phyloP scores from a whole-genome alignment of 1,284 basidiomycete species.

The Boletus semigastroideus region DNA sequence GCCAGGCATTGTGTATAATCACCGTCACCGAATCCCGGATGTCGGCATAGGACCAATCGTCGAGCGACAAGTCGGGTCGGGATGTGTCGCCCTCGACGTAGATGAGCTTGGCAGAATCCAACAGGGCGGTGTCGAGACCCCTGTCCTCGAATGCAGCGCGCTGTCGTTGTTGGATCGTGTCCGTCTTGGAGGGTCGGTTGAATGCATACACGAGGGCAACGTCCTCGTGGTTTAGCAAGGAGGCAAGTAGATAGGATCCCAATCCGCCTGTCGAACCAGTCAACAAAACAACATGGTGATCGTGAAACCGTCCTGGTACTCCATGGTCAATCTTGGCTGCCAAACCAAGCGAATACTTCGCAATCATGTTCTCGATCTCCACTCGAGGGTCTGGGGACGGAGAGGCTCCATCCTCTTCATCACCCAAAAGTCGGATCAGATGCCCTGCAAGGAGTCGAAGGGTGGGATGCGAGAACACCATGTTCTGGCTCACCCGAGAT shows the following conservation, averaged over 20 bases:
- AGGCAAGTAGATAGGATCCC: background rate
- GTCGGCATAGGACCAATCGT: too few relatives aligned
- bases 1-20: slow-evolving; percentile 12
- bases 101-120: too few relatives aligned
- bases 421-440: background rate
- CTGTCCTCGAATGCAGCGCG: too few relatives aligned
- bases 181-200: background rate
- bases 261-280: background rate
- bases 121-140: too few relatives aligned
- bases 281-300: background rate
- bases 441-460: background rate
- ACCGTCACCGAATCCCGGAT: background rate
- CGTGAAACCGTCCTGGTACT: too few relatives aligned
- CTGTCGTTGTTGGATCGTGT: too few relatives aligned
- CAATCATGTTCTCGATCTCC: background rate
- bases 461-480: background rate
- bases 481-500: background rate
- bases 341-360: background rate
- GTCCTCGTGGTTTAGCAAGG: background rate
- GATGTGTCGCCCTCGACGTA: too few relatives aligned
- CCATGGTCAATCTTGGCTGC: background rate
- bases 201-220: background rate
- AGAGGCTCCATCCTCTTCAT: background rate
- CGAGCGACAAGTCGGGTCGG: too few relatives aligned
- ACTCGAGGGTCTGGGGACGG: background rate